A percentile compares a stretch with the other conserved stretches of the same genome.
Conservation (phyloP, 352 stramenopile genomes). For the Peronospora farinosa region DNA sequence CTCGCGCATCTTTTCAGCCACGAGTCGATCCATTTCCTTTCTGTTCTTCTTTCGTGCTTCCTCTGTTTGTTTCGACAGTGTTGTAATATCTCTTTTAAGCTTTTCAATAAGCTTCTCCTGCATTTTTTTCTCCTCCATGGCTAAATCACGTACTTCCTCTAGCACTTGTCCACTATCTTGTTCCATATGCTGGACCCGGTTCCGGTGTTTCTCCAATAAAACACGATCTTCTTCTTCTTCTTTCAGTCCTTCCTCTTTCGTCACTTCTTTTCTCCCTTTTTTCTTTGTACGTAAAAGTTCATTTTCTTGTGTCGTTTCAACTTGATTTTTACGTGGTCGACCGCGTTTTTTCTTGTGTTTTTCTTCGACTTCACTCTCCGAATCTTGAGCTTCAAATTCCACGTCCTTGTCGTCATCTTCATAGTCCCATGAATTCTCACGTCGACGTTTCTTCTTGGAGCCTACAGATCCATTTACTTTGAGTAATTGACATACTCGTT, state of each 20-base stretch:
- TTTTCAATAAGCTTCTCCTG: constrained; percentile 69
- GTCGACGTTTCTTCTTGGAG: constrained; percentile 16
- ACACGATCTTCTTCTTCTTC: constrained; percentile 12
- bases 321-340: constrained; percentile 5
- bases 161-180: constrained; percentile 59
- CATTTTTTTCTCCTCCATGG: constrained; percentile 59
- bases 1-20: constrained; percentile 39
- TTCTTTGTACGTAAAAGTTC: constrained; percentile 16
- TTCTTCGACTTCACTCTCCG: constrained; percentile 23
- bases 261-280: background rate
- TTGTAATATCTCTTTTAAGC: constrained; percentile 56
- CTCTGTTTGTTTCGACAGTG: constrained; percentile 49
- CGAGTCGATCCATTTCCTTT: constrained; percentile 42
- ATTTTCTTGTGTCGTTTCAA: constrained; percentile 15
- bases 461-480: background rate
- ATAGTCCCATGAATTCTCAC: constrained; percentile 27
- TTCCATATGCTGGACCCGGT: constrained; percentile 53
- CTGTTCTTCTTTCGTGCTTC: constrained; percentile 39
- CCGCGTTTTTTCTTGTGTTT: constrained; percentile 17
- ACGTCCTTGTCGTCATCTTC: constrained; percentile 29
- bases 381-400: constrained; percentile 18
- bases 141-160: constrained; percentile 48
- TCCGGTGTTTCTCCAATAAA: constrained; percentile 40
- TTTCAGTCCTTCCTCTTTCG: constrained; percentile 13
- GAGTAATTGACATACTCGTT: constrained; percentile 1